phyloP scores from a whole-genome alignment of 345 rosid genomes.

The Moringa oleifera region DNA sequence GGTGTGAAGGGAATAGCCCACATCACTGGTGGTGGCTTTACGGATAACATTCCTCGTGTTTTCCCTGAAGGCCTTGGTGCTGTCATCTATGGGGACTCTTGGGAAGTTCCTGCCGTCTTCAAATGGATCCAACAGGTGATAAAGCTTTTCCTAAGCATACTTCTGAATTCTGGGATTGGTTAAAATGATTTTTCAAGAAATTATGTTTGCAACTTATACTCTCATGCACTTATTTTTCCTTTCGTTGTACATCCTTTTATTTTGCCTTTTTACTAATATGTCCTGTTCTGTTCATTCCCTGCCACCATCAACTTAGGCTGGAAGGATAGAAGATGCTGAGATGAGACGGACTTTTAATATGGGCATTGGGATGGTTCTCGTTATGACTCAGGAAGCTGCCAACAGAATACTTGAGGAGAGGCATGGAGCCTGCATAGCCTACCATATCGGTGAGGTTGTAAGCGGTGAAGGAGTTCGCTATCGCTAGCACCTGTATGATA shows the following conservation, averaged over 20 bases:
- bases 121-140: constrained; percentile 90
- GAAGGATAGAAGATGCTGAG: constrained; percentile 72
- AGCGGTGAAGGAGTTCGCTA: constrained; percentile 65
- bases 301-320: constrained; percentile 36
- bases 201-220: neutral
- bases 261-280: neutral
- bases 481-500: constrained; percentile 13
- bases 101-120: constrained; percentile 70
- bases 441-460: constrained; percentile 70
- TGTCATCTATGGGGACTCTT: constrained; percentile 50
- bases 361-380: constrained; percentile 93
- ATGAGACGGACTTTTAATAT: constrained; percentile 88
- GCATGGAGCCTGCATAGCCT: constrained; percentile 38
- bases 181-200: neutral
- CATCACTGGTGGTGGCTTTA: constrained; percentile 92
- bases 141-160: neutral
- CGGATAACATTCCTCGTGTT: constrained; percentile 85
- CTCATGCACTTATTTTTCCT: neutral
- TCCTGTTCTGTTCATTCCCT: neutral
- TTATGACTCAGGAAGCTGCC: constrained; percentile 59
- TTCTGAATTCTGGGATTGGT: no score
- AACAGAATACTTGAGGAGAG: constrained; percentile 40
- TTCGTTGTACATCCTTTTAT: neutral
- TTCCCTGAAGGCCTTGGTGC: constrained; percentile 84
- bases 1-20: constrained; percentile 92